Evolutionary conservation across 202 grass and related monocot genomes (phyloP), one percentile per base, ranked within the genome.

Genomic region (Saccharum hybrid): DNA sequence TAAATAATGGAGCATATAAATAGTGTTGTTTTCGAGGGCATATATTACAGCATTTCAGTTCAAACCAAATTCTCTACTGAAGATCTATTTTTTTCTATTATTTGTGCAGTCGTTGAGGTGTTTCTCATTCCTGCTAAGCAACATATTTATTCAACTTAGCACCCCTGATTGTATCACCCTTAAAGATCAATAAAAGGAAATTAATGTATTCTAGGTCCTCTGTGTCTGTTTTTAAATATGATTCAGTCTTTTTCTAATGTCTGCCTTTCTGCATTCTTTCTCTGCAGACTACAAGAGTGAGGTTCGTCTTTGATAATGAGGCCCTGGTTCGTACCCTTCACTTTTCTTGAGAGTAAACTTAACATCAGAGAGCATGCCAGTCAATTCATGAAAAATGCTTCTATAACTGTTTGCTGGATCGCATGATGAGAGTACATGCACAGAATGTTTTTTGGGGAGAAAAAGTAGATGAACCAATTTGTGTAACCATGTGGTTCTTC

Each of bases 291-390:
- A 98, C 92, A 61, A 98, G 88, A 93, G 92, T 98, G 72, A 83
- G 88, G 68, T 98, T 98, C 38, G 90, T 98, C 82, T 98, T 94
- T 68, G 95, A 94, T 83, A 82, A 93, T 75, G 92, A 98, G 38
- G 77, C 95, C 48, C 68, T 98, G 95, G 95, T 98, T 93, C 10
- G 88, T 93, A 26, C 66, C 23, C 49, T 90, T 40, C 26, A 84
- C 19, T 49, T 23, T 23, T 38, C 26, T 84, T 16, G 37, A 38
- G 22, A 37, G n/a, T 83, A 62, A 63, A 66, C 43, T 68, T 72
- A 68, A 46, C 51, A 78, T 31, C 30, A 85, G 48, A 68, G 40
- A 62, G 23, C 69, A 49, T 84, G 41, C 60, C 22, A 19, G 45
- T 38, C 41, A 75, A 71, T 22, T 66, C 14, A 34, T 57, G 68